A percentile compares a stretch with the other conserved stretches of the same genome.
Conservation (phyloP, 1,139 yeast genomes). For the Pneumocystis sp. region DNA sequence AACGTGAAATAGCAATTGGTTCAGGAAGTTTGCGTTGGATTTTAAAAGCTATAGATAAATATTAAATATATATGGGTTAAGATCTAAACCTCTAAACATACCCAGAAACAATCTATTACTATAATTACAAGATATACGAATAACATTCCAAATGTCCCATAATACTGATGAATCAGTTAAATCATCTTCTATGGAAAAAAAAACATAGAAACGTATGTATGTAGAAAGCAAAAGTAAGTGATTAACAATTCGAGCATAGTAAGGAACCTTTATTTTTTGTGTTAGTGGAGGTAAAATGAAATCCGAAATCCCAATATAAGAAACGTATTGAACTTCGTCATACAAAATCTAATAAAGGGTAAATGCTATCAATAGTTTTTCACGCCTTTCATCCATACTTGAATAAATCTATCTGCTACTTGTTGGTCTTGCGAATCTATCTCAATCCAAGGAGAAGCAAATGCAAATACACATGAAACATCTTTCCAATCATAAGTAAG, state of each 20-base stretch:
- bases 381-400: conserved; percentile 36
- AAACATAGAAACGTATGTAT: conserved; percentile 28
- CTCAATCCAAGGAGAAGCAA: conserved; percentile 51
- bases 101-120: conserved; percentile 34
- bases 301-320: conserved; percentile 38
- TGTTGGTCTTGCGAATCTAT: conserved; percentile 36
- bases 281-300: conserved; percentile 48
- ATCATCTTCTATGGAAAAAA: conserved; percentile 31
- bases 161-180: conserved; percentile 36
- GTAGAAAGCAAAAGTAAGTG: conserved; percentile 21
- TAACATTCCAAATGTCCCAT: conserved; percentile 59
- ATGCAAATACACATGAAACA: conserved; percentile 30
- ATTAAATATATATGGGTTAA: neutral
- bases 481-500: neutral
- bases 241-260: conserved; percentile 33
- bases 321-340: conserved; percentile 46
- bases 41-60: conserved; percentile 31
- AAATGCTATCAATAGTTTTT: conserved; percentile 33
- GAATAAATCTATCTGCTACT: conserved; percentile 37
- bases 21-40: conserved; percentile 38
- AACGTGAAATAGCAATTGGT: conserved; percentile 34
- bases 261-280: conserved; percentile 36
- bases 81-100: neutral
- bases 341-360: conserved; percentile 18
- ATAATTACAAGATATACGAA: conserved; percentile 39